Base-by-base conservation (phyloP, 768 basidiomycete genomes). In the Zangia roseola region DNA sequence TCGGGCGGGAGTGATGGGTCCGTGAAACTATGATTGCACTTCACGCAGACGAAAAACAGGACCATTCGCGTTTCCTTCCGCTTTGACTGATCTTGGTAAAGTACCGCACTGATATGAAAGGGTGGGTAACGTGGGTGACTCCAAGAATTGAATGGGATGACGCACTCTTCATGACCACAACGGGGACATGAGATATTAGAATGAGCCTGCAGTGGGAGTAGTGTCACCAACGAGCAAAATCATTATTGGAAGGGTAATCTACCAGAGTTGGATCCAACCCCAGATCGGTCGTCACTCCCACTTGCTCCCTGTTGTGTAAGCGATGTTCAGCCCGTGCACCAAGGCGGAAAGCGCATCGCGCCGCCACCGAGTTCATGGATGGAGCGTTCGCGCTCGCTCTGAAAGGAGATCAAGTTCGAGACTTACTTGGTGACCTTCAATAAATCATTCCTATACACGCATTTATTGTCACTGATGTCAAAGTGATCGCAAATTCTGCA, bases 71-170 rank as follows among this genome's bases (percentile, higher is more conserved):
- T 97, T 64, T 95, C 92, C 60, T 91, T 92, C 47, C 95, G 86
- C 65, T 95, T 94, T 16, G 93, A 97, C 67, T 98, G 95, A 69
- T 97, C 95, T 69, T 97, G 95, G 68, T 88, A 98, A 64, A 90
- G 82, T 5, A 98, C 94, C 43, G 91, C 83, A 62, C 94, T 98
- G 61, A n/a, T 53, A 42, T 39, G 17, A 48, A 47, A 45, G 23
- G 43, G 26, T 47, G 40, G 55, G 38, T 30, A 28, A 44, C 34
- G 16, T 24, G 43, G 45, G 9, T n/a, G 38, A 8, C 12, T 14
- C 50, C 33, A 44, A 35, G 20, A 14, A 33, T n/a, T n/a, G 3
- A 13, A 42, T 41, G 38, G 38, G 40, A 34, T 30, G n/a, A 74
- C 87, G 57, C 64, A 93, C 91, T 93, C 91, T 58, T 88, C 82